Conservation (phyloP, 1,284 basidiomycete genomes). For the Ganoderma leucocontextum region DNA sequence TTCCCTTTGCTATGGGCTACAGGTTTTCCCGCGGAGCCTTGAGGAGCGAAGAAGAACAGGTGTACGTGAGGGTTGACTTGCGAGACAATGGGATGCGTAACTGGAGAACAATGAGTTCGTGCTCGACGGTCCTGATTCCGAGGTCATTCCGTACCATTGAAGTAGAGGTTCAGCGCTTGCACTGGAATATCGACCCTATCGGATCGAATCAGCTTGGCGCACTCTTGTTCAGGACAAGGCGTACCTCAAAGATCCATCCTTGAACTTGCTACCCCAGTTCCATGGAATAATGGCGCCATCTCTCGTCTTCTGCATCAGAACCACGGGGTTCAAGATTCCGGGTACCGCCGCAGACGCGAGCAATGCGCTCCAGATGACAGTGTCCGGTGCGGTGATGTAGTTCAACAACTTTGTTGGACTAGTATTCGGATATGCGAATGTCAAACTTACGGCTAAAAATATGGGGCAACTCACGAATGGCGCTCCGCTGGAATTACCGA, state of each 20-base stretch:
- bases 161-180: slow-evolving; percentile 91
- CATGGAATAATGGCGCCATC: slow-evolving; percentile 89
- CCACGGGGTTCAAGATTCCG: slow-evolving; percentile 87
- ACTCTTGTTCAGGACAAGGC: slow-evolving; percentile 18
- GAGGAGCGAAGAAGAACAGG: slow-evolving; percentile 96
- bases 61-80: slow-evolving; percentile 99
- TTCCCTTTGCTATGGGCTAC: slow-evolving; percentile 93
- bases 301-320: slow-evolving; percentile 91
- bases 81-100: slow-evolving; percentile 94
- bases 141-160: slow-evolving; percentile 67
- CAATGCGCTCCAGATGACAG: slow-evolving; percentile 80
- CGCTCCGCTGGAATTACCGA: slow-evolving; percentile 94
- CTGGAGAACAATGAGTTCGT: slow-evolving; percentile 51
- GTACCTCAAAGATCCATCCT: slow-evolving; percentile 88
- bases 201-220: background rate
- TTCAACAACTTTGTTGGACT: slow-evolving; percentile 96
- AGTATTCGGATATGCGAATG: slow-evolving; percentile 5
- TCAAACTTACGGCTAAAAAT: background rate
- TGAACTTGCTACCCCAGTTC: slow-evolving; percentile 94
- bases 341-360: slow-evolving; percentile 88
- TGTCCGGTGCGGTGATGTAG: slow-evolving; percentile 94
- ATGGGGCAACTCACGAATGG: slow-evolving; percentile 75
- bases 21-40: slow-evolving; percentile 93
- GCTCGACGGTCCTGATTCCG: background rate
- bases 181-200: slow-evolving; percentile 91